A percentile compares a stretch with the other conserved stretches of the same genome.
phyloP scores from a whole-genome alignment of 306 rosid species.

The Betula pendula region DNA sequence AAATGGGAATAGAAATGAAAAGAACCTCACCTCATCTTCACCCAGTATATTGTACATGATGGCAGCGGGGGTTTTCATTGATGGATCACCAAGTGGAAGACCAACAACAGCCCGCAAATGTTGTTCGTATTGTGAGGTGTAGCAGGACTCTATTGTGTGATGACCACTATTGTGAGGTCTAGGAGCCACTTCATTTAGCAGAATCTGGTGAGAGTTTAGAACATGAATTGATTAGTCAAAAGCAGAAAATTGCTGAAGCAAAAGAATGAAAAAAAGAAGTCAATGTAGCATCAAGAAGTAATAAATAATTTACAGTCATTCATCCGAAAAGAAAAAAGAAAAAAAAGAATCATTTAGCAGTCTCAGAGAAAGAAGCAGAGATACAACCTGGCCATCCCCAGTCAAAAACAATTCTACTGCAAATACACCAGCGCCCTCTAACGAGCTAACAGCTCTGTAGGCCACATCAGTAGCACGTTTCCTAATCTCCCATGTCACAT shows the following conservation, averaged over 20 bases:
- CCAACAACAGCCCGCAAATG: constrained; percentile 95
- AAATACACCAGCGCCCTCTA: constrained; percentile 95
- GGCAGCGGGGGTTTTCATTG: constrained; percentile 85
- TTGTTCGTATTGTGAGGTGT: constrained; percentile 88
- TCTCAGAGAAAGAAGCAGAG: constrained; percentile 23
- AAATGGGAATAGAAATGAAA: background rate
- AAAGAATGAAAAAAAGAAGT: constrained; percentile 8
- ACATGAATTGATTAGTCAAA: constrained; percentile 14
- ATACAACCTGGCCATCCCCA: constrained; percentile 72
- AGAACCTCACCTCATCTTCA: constrained; percentile 71
- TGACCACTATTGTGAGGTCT: constrained; percentile 99
- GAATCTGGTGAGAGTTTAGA: constrained; percentile 52
- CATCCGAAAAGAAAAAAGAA: no score
- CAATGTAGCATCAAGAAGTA: background rate
- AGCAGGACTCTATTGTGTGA: constrained; percentile 88
- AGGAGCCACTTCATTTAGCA: constrained; percentile 93
- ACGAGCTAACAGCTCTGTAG: constrained; percentile 71
- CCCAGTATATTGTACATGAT: constrained; percentile 87
- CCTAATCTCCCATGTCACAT: constrained; percentile 63
- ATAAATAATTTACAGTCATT: no score
- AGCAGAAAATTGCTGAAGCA: background rate
- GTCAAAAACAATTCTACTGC: constrained; percentile 93
- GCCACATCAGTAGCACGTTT: constrained; percentile 78
- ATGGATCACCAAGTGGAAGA: constrained; percentile 96
- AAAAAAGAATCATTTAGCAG: no score